These are phyloP conservation scores for Coniophora puteana DNA, from an alignment of 1,284 basidiomycete genomes.

Conservation along the genomic window DNA sequence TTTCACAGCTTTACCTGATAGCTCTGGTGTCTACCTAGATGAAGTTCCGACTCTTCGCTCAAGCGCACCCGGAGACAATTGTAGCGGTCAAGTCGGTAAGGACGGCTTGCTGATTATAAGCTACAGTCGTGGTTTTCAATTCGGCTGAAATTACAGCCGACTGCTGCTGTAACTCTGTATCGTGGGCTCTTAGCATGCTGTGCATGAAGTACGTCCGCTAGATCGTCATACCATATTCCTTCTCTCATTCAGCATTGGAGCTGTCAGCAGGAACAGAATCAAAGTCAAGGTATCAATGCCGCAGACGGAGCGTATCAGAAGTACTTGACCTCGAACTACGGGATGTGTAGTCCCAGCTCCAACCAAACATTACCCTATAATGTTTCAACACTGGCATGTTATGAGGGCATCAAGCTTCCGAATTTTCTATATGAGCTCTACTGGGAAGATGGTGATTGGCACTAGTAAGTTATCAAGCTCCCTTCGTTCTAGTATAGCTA, in stretches of 20 bases:
- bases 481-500: constrained; percentile 4
- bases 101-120: neutral
- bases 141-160: constrained; percentile 10
- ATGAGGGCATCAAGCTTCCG: constrained; percentile 17
- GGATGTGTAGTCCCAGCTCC: constrained; percentile 15
- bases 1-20: neutral
- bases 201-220: constrained; percentile 24
- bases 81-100: constrained; percentile 22
- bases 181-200: constrained; percentile 29
- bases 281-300: constrained; percentile 10
- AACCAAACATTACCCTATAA: constrained; percentile 14
- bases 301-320: constrained; percentile 17
- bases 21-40: constrained; percentile 13
- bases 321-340: constrained; percentile 13
- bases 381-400: constrained; percentile 20
- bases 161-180: constrained; percentile 28
- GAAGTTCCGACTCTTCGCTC: constrained; percentile 11
- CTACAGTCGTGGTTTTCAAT: neutral
- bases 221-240: neutral
- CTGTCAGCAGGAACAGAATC: constrained; percentile 22
- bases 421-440: constrained; percentile 19
- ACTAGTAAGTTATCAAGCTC: neutral
- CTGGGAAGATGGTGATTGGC: constrained; percentile 19
- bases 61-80: constrained; percentile 23
- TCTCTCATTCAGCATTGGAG: constrained; percentile 8